These are phyloP conservation scores for Phoma sp. DNA, from an alignment of 2,329 filamentous ascomycete genomes.

Conservation along the genomic window DNA sequence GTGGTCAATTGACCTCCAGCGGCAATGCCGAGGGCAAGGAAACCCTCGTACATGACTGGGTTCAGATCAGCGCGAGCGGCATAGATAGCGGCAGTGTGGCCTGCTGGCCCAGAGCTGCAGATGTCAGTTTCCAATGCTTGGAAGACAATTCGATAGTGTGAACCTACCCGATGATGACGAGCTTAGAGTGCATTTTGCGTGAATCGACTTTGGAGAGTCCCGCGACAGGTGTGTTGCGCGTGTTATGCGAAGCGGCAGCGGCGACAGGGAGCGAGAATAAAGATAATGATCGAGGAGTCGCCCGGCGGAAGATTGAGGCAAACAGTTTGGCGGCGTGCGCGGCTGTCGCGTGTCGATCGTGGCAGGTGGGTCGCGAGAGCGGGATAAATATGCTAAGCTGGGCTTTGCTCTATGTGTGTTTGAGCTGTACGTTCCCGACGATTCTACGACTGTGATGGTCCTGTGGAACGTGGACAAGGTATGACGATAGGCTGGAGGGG, in stretches of 20 bases:
- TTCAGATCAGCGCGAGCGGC: constrained; percentile 92
- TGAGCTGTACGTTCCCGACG: constrained; percentile 18
- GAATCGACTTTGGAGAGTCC: constrained; percentile 47
- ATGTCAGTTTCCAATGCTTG: constrained; percentile 34
- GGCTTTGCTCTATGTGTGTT: not conserved
- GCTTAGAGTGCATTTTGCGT: constrained; percentile 86
- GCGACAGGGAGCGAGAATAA: constrained; percentile 74
- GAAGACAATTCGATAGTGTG: constrained; percentile 44
- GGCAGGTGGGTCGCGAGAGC: constrained; percentile 21
- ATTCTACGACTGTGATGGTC: constrained; percentile 28
- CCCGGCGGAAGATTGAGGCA: constrained; percentile 78
- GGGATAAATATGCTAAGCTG: constrained; percentile 15
- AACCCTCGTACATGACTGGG: constrained; percentile 95
- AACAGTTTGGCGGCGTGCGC: constrained; percentile 81
- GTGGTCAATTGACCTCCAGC: constrained; percentile 97
- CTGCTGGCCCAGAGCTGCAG: constrained; percentile 87
- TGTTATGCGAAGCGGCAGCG: constrained; percentile 71
- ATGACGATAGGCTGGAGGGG: constrained; percentile 18
- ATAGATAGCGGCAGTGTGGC: constrained; percentile 97
- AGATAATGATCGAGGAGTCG: constrained; percentile 69
- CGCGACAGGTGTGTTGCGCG: constrained; percentile 58
- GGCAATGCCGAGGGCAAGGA: constrained; percentile 95
- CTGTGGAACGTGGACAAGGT: constrained; percentile 6
- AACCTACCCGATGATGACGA: constrained; percentile 67
- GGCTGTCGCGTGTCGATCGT: constrained; percentile 31